Evolutionary conservation across 768 basidiomycete species (phyloP), one percentile per base, ranked within the genome.

Genomic region (Russula vinacea): DNA sequence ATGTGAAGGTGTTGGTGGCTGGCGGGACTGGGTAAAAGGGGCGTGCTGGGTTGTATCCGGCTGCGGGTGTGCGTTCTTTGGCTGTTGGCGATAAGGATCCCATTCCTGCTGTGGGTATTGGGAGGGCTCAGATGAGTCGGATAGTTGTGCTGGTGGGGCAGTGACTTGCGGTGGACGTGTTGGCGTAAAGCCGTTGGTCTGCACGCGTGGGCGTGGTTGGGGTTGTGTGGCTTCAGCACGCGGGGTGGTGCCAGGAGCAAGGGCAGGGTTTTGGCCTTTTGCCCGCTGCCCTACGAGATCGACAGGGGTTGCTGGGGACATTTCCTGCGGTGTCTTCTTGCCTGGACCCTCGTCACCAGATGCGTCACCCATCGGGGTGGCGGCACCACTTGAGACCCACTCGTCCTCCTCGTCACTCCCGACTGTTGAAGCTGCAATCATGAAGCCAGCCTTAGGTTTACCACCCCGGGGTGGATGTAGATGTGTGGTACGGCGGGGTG

Each of bases 341-440:
- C 53, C 53, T 14, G 69, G 65, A 19, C 70, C 77, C 24, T 61
- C 65, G 22, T 78, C 78, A 56, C 81, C 80, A 0, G 83, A 82
- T 44, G 78, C 78, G 56, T 76, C 64, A 54, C 61, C 65, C 14
- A 62, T 52, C 24, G 89, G 89, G 1, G 89, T 90, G 0, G 77
- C 87, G 0, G 83, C 86, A 8, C 87, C 88, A 71, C 85, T 89
- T 32, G 89, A 90, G 1, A 88, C 80, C 88, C 88, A 90, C 62
- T 84, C 89, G 60, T 89, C 87, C 13, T 88, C 87, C 62, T 72
- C 68, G 26, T 84, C 84, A 14, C 78, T 80, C 44, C 78, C 80
- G 29, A 74, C 79, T 45, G 75, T 76, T 35, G 81, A 76, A 56
- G 78, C 81, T 10, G 85, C 78, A 62, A 88, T 78, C 14, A 82